Evolutionary conservation across 2,329 filamentous ascomycete genomes (phyloP).

Genomic region (Verticillium nubilum): DNA sequence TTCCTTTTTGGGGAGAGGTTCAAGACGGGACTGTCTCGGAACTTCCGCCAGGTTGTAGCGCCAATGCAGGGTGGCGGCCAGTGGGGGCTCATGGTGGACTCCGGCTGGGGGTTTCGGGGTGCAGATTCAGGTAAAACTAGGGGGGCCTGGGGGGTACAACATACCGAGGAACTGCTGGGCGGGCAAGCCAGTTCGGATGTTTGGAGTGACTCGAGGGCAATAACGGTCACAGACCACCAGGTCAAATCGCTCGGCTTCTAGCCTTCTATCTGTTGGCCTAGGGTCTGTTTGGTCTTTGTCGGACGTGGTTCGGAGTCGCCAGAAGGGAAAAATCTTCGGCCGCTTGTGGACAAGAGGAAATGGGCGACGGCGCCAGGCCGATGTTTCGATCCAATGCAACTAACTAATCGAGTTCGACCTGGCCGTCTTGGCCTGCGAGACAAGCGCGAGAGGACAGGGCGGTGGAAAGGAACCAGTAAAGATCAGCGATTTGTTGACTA

Average conservation of each 20-base stretch:
- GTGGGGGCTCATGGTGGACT: neutral
- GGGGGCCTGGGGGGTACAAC: neutral
- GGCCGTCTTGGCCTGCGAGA: neutral
- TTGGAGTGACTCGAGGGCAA: neutral
- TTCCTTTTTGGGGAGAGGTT: neutral
- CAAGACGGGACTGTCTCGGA: neutral
- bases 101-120: neutral
- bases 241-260: neutral
- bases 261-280: neutral
- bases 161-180: neutral
- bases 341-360: neutral
- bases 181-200: neutral
- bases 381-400: neutral
- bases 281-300: neutral
- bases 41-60: neutral
- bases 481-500: neutral
- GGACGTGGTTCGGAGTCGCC: neutral
- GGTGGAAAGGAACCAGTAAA: neutral
- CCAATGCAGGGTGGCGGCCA: neutral
- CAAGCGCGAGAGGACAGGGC: neutral
- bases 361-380: neutral
- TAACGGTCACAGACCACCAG: neutral
- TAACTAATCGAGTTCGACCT: neutral
- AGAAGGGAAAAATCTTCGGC: neutral
- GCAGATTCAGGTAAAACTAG: neutral